Conservation (phyloP, 257 asterid species). For the Scutellaria barbata region DNA sequence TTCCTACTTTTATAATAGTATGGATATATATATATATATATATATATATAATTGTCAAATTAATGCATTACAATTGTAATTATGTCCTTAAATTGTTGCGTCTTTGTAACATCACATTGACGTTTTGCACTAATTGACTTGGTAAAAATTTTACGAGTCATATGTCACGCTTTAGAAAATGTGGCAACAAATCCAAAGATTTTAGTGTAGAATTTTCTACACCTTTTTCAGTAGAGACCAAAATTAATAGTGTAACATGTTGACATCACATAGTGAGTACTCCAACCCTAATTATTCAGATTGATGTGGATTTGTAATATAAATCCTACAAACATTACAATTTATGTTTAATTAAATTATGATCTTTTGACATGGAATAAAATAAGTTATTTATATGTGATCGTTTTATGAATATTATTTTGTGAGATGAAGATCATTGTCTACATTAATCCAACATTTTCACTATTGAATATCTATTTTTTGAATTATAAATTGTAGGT, state of each 20-base stretch:
- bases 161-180: conserved; percentile 24
- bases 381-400: background rate
- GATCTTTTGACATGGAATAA: background rate
- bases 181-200: conserved; percentile 6
- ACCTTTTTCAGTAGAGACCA: conserved; percentile 1
- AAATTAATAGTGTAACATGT: background rate
- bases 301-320: background rate
- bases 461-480: too few species aligned
- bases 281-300: conserved; percentile 18
- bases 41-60: too few species aligned
- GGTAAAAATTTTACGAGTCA: conserved; percentile 22
- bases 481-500: too few species aligned
- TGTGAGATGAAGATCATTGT: too few species aligned
- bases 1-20: too few species aligned
- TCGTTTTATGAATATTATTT: background rate
- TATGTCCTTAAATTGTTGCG: background rate
- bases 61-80: too few species aligned
- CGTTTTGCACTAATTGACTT: conserved; percentile 29
- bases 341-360: background rate
- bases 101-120: conserved; percentile 7
- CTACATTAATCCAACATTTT: too few species aligned
- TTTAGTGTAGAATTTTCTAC: conserved; percentile 22
- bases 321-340: too few species aligned
- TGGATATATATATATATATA: too few species aligned
- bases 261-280: background rate